Base-by-base conservation (phyloP, 169 alveolate species). In the Theileria orientalis region DNA sequence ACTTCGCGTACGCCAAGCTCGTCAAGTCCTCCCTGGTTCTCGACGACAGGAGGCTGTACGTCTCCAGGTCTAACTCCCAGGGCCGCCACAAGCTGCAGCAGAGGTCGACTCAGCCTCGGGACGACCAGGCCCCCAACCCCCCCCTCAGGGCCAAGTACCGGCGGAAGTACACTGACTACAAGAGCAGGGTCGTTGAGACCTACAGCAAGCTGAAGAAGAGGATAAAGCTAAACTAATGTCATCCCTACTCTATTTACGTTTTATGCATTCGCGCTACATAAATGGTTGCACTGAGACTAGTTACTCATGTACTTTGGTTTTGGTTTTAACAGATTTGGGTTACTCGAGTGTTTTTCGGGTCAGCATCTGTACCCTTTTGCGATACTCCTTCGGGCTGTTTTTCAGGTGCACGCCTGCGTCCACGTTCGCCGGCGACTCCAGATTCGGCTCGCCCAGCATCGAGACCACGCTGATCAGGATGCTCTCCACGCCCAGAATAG, bases 361-460 rank as follows among this genome's bases (percentile, higher is more conserved):
- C 8, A 94, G 83, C 37, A 86, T 89, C 76, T 94, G 90, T 33
- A 95, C 98, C 75, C 90, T 94, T 84, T 87, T 95, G 57, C 92
- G 90, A 89, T 95, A 96, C 42, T 82, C 93, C 32, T 83, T 90
- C 62, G 84, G 85, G 77, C 91, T 86, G 49, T 94, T 94, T 74
- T 95, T 92, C 63, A 90, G 91, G 70, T 92, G 83, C 73, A 93
- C 92, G 37, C 97, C 97, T 23, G 98, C 98, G 86, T 96, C 99
- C 47, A 96, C 94, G 83, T 96, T 95, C 16, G 99, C 99, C 16
- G 99, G 99, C 9, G 98, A 95, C 75, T 96, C 97, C 40, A 95
- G 56, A 83, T 97, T 97, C 13, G 99, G 99, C 52, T 96, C 99
- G 47, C 95, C 95, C 40, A 96, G 90, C 99, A 97, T 96, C 14